A percentile compares a stretch with the other conserved stretches of the same genome.
phyloP scores from a whole-genome alignment of 768 basidiomycete genomes.

The Boletus pseudo-olivaceus region DNA sequence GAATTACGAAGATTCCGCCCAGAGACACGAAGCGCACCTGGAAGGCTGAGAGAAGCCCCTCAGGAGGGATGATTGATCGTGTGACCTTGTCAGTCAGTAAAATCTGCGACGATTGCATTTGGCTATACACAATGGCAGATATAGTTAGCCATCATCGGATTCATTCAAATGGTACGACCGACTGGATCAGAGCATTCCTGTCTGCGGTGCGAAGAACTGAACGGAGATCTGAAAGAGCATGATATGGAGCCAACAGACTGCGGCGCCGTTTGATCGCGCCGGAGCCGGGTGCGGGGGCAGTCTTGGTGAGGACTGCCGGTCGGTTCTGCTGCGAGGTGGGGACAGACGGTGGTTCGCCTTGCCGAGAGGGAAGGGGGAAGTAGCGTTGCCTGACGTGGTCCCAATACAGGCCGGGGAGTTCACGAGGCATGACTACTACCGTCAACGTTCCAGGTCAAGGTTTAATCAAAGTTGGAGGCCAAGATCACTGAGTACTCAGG shows the following conservation, averaged over 20 bases:
- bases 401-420: constrained; percentile 57
- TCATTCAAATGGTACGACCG: background rate
- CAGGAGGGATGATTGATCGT: constrained; percentile 21
- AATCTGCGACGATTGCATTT: constrained; percentile 39
- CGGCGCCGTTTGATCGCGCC: background rate
- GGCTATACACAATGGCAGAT: constrained; percentile 28
- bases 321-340: background rate
- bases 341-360: background rate
- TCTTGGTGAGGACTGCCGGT: background rate
- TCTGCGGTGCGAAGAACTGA: constrained; percentile 11
- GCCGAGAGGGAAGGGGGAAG: constrained; percentile 39
- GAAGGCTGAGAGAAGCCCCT: constrained; percentile 44
- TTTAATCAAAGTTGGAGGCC: background rate
- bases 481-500: background rate
- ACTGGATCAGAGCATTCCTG: constrained; percentile 30
- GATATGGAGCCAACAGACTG: background rate
- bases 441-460: background rate
- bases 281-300: no score
- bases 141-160: background rate
- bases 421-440: constrained; percentile 39
- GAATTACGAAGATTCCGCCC: background rate
- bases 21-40: constrained; percentile 35
- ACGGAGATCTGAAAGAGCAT: constrained; percentile 13
- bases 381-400: constrained; percentile 51
- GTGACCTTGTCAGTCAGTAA: constrained; percentile 34